Conservation (phyloP, 2,329 filamentous ascomycete genomes). For the Lasiodiplodia sp. region DNA sequence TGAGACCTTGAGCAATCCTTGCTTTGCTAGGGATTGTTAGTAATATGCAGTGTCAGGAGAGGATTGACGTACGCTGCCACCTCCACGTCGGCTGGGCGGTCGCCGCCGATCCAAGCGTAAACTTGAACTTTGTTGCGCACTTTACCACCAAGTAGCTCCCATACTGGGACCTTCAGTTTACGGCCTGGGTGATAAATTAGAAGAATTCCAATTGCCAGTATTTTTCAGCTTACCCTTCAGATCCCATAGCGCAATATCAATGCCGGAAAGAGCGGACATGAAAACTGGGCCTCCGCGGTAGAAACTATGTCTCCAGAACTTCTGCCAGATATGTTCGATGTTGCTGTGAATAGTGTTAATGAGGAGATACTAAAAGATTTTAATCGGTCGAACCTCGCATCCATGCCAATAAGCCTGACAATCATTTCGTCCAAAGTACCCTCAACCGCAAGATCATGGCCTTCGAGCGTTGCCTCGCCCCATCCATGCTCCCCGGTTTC, state of each 20-base stretch:
- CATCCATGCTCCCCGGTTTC: conserved; percentile 70
- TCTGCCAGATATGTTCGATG: conserved; percentile 83
- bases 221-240: conserved; percentile 45
- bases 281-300: conserved; percentile 64
- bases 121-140: conserved; percentile 20
- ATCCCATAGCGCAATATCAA: conserved; percentile 30
- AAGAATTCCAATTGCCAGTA: background rate
- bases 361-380: background rate
- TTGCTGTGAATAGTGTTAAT: conserved; percentile 57
- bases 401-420: conserved; percentile 67
- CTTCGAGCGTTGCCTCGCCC: conserved; percentile 78
- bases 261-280: conserved; percentile 28
- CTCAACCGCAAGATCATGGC: conserved; percentile 76
- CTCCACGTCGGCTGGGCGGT: conserved; percentile 72
- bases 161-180: conserved; percentile 21
- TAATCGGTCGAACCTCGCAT: conserved; percentile 66
- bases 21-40: conserved; percentile 52
- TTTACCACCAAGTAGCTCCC: conserved; percentile 21
- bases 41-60: too few species aligned
- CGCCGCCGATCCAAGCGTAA: conserved; percentile 74
- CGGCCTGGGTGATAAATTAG: conserved; percentile 3
- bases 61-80: conserved; percentile 60
- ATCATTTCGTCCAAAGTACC: conserved; percentile 73
- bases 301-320: conserved; percentile 71
- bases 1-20: conserved; percentile 68